Percentiles rank a stretch among this genome's conserved stretches.
Conservation (phyloP, 2,329 filamentous ascomycete genomes). For the Cladobotryum protrusum region DNA sequence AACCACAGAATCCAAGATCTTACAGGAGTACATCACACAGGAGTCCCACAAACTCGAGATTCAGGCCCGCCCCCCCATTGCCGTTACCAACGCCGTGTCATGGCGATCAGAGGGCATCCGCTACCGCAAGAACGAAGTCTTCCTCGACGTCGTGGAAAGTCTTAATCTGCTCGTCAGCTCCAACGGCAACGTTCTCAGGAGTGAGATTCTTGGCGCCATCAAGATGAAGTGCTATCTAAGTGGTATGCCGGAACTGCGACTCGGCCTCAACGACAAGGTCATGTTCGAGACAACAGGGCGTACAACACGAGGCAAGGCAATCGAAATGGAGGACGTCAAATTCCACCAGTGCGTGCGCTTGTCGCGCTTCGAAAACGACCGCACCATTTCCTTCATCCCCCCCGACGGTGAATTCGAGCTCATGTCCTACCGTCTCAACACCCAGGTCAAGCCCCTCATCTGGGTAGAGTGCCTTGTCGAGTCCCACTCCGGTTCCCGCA, state of each 20-base stretch:
- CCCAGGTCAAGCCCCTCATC: constrained; percentile 95
- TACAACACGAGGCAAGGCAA: constrained; percentile 89
- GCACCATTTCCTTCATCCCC: constrained; percentile 97
- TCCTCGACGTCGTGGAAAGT: constrained; percentile 94
- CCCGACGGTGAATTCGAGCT: constrained; percentile 98
- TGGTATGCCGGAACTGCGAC: constrained; percentile 91
- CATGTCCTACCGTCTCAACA: constrained; percentile 98
- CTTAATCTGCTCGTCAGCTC: constrained; percentile 92
- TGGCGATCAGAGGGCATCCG: constrained; percentile 98
- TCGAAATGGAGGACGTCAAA: constrained; percentile 99
- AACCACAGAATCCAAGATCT: constrained; percentile 95
- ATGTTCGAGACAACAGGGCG: constrained; percentile 99
- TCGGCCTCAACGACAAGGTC: constrained; percentile 96
- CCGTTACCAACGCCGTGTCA: constrained; percentile 95
- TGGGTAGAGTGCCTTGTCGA: constrained; percentile 99
- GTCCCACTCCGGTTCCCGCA: constrained; percentile 87
- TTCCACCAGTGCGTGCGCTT: constrained; percentile 98
- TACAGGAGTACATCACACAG: constrained; percentile 99
- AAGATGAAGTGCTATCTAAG: constrained; percentile 99
- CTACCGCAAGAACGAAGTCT: constrained; percentile 99
- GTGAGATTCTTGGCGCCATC: constrained; percentile 91
- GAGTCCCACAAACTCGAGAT: constrained; percentile 98
- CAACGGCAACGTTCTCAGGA: constrained; percentile 90
- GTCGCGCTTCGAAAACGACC: constrained; percentile 94
- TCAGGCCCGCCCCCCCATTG: constrained; percentile 91